Evolutionary conservation across 2,329 filamentous ascomycete species (phyloP), one percentile per base, ranked within the genome.

Genomic region (Colletotrichum liriopes): DNA sequence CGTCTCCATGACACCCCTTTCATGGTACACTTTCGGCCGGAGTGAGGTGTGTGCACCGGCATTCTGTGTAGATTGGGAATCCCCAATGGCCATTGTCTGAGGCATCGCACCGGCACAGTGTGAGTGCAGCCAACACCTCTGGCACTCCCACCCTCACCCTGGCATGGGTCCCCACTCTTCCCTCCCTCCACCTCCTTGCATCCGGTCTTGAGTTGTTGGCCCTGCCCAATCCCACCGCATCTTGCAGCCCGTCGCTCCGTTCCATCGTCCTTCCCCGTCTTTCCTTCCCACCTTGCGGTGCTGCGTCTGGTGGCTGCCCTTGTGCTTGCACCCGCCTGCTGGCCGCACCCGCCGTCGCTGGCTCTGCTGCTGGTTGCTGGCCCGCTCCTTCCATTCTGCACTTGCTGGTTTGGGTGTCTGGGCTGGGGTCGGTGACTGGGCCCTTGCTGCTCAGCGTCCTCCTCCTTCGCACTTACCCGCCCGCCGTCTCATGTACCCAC

Each of bases 131-230:
- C 54, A 70, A 55, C 52, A 64, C 37, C 41, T 26, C 20, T 47
- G 23, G 35, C 39, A 52, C 41, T 29, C 52, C 14, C 45, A 23
- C 47, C 39, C 41, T 23, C 51, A 52, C 20, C 59, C 51, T 26
- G 61, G 60, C 20, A 7, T 9, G 29, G 14, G 29, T 45, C 37
- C n/a, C 69, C 65, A 59, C 66, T 43, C 23, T 29, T 55, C 18
- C 23, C 39, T 63, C 47, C 29, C 64, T 65, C 65, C 69, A 72
- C 65, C 70, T 72, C 59, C 70, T 70, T 69, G 59, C 70, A 72
- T 58, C 29, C 43, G 29, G 43, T 23, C 49, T 52, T 23, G 49
- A 52, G 45, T 47, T 54, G 26, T 49, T 54, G 26, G n/a, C 51
- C 56, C 56, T 63, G 62, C 54, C 62, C 67, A 70, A 59, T 67